phyloP scores from a whole-genome alignment of 441 rosid genomes.

The Raphanus hybrid region DNA sequence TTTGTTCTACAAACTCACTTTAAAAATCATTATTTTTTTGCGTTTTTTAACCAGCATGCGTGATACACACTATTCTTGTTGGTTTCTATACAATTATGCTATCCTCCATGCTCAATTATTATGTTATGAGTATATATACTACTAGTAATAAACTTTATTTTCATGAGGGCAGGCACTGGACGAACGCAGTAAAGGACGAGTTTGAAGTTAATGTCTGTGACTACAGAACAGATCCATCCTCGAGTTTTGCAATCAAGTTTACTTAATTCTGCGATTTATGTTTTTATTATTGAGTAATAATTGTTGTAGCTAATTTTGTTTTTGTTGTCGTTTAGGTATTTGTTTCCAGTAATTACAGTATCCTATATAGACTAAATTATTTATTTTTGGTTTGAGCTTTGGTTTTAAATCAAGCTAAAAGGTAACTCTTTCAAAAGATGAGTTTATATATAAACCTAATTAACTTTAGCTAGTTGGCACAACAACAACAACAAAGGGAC shows the following conservation, averaged over 20 bases:
- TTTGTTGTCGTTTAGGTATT: constrained; percentile 24
- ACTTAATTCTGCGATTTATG: constrained; percentile 5
- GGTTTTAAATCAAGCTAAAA: not conserved
- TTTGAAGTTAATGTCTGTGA: constrained; percentile 29
- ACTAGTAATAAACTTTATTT: not conserved
- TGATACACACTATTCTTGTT: constrained; percentile 46
- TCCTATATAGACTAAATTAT: not conserved
- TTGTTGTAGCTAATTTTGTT: constrained; percentile 22
- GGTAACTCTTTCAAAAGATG: not conserved
- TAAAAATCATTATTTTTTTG: too few species aligned
- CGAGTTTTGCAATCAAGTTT: constrained; percentile 31
- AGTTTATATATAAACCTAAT: not conserved
- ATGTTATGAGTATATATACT: too few species aligned
- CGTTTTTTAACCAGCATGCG: constrained; percentile 56
- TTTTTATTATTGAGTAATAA: constrained; percentile 28
- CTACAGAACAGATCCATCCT: constrained; percentile 39
- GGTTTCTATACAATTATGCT: too few species aligned
- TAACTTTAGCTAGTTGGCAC: constrained; percentile 33
- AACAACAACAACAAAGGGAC: not conserved
- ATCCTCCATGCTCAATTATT: too few species aligned
- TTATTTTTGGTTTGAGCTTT: not conserved
- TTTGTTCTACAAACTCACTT: too few species aligned
- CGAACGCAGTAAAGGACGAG: constrained; percentile 75
- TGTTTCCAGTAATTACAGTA: not conserved
- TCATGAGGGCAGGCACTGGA: constrained; percentile 68